Percentiles rank a stretch among this genome's conserved stretches.
These are phyloP conservation scores for Hyphodiscus sp. DNA, from an alignment of 2,329 filamentous ascomycete genomes.

Conservation along the genomic window DNA sequence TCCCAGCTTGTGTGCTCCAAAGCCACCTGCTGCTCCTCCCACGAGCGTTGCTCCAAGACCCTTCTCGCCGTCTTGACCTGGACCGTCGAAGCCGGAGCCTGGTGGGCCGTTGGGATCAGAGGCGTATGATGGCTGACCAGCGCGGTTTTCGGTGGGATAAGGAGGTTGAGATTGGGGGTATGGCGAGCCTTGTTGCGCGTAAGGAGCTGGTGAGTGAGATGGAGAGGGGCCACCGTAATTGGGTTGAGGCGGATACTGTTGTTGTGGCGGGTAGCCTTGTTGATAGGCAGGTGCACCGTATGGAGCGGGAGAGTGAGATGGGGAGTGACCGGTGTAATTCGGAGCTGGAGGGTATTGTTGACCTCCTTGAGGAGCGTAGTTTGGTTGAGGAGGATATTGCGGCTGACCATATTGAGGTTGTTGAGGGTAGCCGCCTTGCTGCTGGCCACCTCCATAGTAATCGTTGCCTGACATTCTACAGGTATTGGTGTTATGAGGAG, in stretches of 20 bases:
- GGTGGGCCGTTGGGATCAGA: constrained; percentile 3
- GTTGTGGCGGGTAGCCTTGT: constrained; percentile 8
- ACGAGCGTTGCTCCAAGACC: constrained; percentile 48
- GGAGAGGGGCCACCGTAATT: constrained; percentile 21
- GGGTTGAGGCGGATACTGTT: constrained; percentile 20
- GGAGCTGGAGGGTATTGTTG: constrained; percentile 16
- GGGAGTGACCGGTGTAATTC: constrained; percentile 10
- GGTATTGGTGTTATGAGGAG: not conserved
- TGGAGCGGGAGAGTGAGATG: constrained; percentile 3
- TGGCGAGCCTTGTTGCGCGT: not conserved
- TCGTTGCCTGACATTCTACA: constrained; percentile 24
- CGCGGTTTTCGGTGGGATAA: constrained; percentile 11
- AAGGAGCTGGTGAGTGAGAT: constrained; percentile 10
- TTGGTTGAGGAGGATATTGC: constrained; percentile 20
- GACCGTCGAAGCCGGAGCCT: constrained; percentile 13
- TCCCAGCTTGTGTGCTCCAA: constrained; percentile 47
- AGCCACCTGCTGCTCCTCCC: constrained; percentile 47
- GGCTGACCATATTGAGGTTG: constrained; percentile 9
- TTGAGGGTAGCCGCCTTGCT: constrained; percentile 11
- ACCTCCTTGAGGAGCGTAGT: constrained; percentile 19
- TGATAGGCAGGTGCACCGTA: not conserved
- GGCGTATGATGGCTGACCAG: not conserved
- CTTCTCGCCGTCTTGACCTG: constrained; percentile 40
- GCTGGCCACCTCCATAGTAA: constrained; percentile 23
- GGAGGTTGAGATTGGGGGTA: constrained; percentile 6